Conservation (phyloP, 768 basidiomycete species). For the Mrakia blollopis region DNA sequence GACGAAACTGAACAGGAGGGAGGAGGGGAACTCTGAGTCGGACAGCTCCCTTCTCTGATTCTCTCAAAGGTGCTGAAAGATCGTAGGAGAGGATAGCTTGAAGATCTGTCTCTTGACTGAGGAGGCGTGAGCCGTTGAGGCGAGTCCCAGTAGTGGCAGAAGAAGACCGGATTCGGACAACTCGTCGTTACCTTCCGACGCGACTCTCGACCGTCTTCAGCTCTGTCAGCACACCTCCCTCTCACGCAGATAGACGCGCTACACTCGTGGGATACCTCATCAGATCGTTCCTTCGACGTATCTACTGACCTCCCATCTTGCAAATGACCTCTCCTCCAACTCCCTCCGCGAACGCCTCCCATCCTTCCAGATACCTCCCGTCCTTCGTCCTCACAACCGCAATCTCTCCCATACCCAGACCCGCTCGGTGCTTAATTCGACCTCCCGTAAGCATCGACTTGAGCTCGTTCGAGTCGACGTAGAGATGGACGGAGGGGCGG, state of each 20-base stretch:
- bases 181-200: too few relatives aligned
- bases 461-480: slow-evolving; percentile 69
- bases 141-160: too few relatives aligned
- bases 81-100: too few relatives aligned
- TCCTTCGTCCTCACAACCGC: slow-evolving; percentile 68
- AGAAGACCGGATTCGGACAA: too few relatives aligned
- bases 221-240: too few relatives aligned
- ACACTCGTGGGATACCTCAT: not conserved
- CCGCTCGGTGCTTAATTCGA: slow-evolving; percentile 71
- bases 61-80: too few relatives aligned
- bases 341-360: slow-evolving; percentile 77
- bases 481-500: slow-evolving; percentile 73
- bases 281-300: not conserved
- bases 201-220: too few relatives aligned
- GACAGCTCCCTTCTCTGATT: too few relatives aligned
- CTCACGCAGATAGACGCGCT: not conserved
- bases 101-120: too few relatives aligned
- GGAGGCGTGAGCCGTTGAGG: too few relatives aligned
- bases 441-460: slow-evolving; percentile 73
- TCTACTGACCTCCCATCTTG: slow-evolving; percentile 7
- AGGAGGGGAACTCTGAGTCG: too few relatives aligned
- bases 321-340: slow-evolving; percentile 73
- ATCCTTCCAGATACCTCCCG: slow-evolving; percentile 71
- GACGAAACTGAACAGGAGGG: too few relatives aligned
- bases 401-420: slow-evolving; percentile 87